phyloP scores from a whole-genome alignment of 176 grass and related monocot species.

The Themeda triandra region DNA sequence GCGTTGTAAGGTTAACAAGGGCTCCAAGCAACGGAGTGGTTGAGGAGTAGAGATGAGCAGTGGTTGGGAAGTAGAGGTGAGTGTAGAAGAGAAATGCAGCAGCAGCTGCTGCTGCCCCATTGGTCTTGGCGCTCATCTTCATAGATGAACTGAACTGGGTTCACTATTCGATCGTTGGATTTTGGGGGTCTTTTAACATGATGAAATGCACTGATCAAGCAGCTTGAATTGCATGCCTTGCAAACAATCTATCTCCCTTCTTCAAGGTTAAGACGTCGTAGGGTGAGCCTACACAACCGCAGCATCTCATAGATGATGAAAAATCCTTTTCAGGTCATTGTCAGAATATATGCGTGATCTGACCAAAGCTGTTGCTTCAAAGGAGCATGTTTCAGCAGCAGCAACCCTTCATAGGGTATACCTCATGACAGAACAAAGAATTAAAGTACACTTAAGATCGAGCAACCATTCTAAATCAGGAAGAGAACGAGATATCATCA shows the following conservation, averaged over 20 bases:
- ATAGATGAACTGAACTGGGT: background rate
- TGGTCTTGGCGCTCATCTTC: constrained; percentile 28
- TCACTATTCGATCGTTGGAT: background rate
- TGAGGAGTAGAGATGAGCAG: constrained; percentile 9
- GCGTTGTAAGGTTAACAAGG: constrained; percentile 6
- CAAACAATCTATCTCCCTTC: constrained; percentile 65
- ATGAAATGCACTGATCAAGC: constrained; percentile 39
- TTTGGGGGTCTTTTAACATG: constrained; percentile 28
- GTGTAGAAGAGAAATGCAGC: constrained; percentile 33
- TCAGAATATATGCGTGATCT: constrained; percentile 35
- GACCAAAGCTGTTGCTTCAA: constrained; percentile 26
- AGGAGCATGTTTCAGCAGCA: background rate
- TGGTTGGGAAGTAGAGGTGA: constrained; percentile 7
- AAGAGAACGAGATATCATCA: no score
- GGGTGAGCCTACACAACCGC: constrained; percentile 33
- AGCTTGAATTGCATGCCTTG: constrained; percentile 67
- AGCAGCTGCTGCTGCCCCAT: background rate
- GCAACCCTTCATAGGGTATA: background rate
- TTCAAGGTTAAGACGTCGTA: constrained; percentile 51
- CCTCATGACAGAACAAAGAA: background rate
- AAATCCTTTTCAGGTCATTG: constrained; percentile 11
- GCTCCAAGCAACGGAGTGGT: constrained; percentile 2
- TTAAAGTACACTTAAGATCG: background rate
- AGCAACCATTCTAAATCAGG: background rate
- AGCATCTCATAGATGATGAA: background rate